These are phyloP conservation scores for Trichoderma endophyticum DNA, from an alignment of 2,329 filamentous ascomycete genomes.

Conservation along the genomic window DNA sequence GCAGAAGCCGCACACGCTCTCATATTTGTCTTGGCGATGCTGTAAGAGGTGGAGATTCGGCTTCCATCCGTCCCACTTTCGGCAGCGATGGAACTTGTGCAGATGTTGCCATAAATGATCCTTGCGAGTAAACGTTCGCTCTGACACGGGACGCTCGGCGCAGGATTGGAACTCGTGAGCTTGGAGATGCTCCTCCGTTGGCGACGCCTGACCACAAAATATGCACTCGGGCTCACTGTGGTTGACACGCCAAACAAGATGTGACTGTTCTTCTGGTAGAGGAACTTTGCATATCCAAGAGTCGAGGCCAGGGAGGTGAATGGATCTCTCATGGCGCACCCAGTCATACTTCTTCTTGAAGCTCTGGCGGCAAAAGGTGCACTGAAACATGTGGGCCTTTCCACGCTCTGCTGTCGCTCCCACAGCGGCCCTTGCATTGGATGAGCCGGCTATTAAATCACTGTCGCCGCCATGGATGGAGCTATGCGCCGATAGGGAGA, in stretches of 20 bases:
- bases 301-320: slow-evolving; percentile 43
- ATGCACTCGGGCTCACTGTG: slow-evolving; percentile 41
- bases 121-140: slow-evolving; percentile 43
- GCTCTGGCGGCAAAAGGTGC: slow-evolving; percentile 37
- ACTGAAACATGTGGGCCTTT: slow-evolving; percentile 32
- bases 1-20: slow-evolving; percentile 40
- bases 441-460: slow-evolving; percentile 21
- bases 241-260: slow-evolving; percentile 48
- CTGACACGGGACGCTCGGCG: slow-evolving; percentile 43
- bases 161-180: slow-evolving; percentile 47
- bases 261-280: slow-evolving; percentile 33
- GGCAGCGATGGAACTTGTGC: slow-evolving; percentile 44
- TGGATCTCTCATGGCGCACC: slow-evolving; percentile 48
- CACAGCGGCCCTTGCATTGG: slow-evolving; percentile 19
- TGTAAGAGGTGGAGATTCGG: slow-evolving; percentile 35
- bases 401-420: slow-evolving; percentile 19
- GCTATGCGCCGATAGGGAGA: slow-evolving; percentile 23
- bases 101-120: slow-evolving; percentile 42
- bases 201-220: slow-evolving; percentile 37
- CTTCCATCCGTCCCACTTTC: slow-evolving; percentile 49
- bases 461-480: not conserved
- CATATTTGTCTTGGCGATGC: slow-evolving; percentile 26
- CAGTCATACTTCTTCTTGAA: slow-evolving; percentile 43
- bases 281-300: slow-evolving; percentile 50
- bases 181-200: slow-evolving; percentile 35